Conservation (phyloP, 139 green algal species). For the Ulvella scutata region DNA sequence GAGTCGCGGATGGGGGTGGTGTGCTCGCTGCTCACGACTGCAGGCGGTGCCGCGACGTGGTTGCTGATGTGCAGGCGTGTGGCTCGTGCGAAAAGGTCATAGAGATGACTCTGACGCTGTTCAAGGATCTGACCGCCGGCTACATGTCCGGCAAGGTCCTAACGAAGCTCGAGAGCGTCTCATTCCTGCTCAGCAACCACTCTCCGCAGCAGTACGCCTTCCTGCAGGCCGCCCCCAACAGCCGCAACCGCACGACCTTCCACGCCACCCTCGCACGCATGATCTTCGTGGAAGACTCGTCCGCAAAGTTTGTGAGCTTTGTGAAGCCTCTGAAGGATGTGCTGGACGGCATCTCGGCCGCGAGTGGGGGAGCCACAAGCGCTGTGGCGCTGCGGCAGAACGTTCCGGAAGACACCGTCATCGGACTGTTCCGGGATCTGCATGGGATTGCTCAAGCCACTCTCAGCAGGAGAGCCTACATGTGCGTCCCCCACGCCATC, state of each 20-base stretch:
- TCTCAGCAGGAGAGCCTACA: conserved; percentile 56
- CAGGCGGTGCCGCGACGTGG: no score
- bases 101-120: conserved; percentile 71
- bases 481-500: conserved; percentile 3
- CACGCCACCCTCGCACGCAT: conserved; percentile 83
- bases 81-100: conserved; percentile 69
- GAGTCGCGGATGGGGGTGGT: no score
- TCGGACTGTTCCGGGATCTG: conserved; percentile 87
- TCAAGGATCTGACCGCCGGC: conserved; percentile 81
- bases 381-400: conserved; percentile 24
- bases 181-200: conserved; percentile 72
- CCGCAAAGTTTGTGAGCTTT: conserved; percentile 76
- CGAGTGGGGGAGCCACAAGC: conserved; percentile 15
- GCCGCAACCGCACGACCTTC: conserved; percentile 76
- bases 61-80: conserved; percentile 32
- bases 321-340: conserved; percentile 58
- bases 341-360: conserved; percentile 5
- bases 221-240: conserved; percentile 61
- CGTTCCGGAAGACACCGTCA: conserved; percentile 44
- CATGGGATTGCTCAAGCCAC: conserved; percentile 80
- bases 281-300: conserved; percentile 93
- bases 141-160: conserved; percentile 98
- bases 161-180: conserved; percentile 79
- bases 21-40: no score
- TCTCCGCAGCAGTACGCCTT: conserved; percentile 71